phyloP scores from a whole-genome alignment of 805 yeast species.

The Vanderwaltozyma tropicalis region DNA sequence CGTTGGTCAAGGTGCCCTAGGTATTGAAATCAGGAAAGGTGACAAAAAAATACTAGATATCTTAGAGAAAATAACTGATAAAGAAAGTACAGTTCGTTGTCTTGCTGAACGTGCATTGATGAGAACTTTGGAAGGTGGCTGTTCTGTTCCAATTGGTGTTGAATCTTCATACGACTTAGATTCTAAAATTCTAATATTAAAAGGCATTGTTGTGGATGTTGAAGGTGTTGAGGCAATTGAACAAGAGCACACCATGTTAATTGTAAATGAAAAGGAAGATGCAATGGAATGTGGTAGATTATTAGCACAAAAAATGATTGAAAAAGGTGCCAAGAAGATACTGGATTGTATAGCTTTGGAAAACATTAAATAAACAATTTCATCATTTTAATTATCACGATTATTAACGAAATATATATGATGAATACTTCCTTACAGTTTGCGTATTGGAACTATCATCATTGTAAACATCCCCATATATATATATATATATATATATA shows the following conservation, averaged over 20 bases:
- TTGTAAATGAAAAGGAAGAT: constrained; percentile 40
- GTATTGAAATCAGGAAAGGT: constrained; percentile 72
- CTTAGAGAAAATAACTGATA: constrained; percentile 55
- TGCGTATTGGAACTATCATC: too few relatives aligned
- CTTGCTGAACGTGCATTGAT: constrained; percentile 79
- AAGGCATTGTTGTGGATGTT: constrained; percentile 71
- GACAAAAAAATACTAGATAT: constrained; percentile 52
- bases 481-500: too few relatives aligned
- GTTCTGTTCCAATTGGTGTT: constrained; percentile 96
- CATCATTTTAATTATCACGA: not conserved
- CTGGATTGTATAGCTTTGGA: constrained; percentile 71
- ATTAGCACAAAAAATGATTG: constrained; percentile 57
- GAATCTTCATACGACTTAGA: constrained; percentile 43
- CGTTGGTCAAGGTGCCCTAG: constrained; percentile 98
- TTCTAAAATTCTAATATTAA: constrained; percentile 40
- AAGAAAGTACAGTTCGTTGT: constrained; percentile 61
- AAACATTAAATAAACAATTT: constrained; percentile 34
- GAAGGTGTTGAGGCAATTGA: constrained; percentile 70
- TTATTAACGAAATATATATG: too few relatives aligned
- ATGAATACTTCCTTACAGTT: too few relatives aligned
- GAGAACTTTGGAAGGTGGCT: constrained; percentile 91
- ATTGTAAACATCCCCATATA: too few relatives aligned
- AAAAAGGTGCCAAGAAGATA: constrained; percentile 73
- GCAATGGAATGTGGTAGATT: constrained; percentile 60
- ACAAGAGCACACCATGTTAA: constrained; percentile 28